These are phyloP conservation scores for Tricholoma furcatifolium DNA, from an alignment of 768 basidiomycete species.

Conservation along the genomic window DNA sequence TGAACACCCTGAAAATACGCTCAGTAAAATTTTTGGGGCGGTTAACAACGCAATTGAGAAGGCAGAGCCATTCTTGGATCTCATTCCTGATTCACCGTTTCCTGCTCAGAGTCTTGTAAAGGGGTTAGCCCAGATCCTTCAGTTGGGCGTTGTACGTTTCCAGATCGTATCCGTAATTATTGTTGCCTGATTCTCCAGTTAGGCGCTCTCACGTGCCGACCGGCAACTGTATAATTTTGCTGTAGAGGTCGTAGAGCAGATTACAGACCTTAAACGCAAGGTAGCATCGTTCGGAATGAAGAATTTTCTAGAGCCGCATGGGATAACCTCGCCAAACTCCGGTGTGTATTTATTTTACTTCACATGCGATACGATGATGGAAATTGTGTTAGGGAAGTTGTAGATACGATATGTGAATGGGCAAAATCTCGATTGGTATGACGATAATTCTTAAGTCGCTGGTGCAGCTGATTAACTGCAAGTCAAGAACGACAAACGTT, in stretches of 20 bases:
- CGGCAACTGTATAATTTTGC: not conserved
- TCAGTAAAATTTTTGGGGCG: too few relatives aligned
- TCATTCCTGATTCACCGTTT: not conserved
- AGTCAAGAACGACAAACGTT: not conserved
- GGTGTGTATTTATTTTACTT: not conserved
- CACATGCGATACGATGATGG: too few relatives aligned
- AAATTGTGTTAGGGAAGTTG: not conserved
- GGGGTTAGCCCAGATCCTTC: not conserved
- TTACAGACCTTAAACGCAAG: not conserved
- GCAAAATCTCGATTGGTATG: not conserved
- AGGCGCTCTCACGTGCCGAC: not conserved
- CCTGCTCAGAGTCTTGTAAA: not conserved
- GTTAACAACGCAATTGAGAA: not conserved
- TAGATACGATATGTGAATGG: not conserved
- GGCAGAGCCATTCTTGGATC: not conserved
- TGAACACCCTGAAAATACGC: too few relatives aligned
- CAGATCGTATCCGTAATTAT: too few relatives aligned
- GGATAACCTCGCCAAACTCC: not conserved
- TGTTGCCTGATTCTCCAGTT: not conserved
- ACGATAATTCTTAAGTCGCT: not conserved
- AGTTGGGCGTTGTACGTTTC: not conserved
- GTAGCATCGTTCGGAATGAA: not conserved
- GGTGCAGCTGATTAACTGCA: not conserved
- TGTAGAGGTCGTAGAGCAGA: not conserved
- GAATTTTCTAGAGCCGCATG: not conserved